phyloP scores from a whole-genome alignment of 257 asterid genomes.

The Fraxinus cuspidata region DNA sequence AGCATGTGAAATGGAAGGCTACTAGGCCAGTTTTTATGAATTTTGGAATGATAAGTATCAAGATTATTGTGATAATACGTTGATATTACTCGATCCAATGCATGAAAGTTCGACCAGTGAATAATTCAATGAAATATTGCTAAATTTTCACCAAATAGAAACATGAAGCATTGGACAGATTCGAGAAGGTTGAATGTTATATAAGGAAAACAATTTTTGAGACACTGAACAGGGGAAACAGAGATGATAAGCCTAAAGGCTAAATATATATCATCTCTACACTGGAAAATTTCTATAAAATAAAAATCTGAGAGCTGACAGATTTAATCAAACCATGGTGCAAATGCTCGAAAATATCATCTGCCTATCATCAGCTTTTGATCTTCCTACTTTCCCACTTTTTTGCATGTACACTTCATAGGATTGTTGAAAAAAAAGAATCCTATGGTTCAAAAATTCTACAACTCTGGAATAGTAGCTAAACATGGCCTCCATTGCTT shows the following conservation, averaged over 20 bases:
- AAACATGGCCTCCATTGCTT: slow-evolving; percentile 58
- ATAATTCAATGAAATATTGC: slow-evolving; percentile 25
- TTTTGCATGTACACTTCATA: neutral
- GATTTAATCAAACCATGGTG: neutral
- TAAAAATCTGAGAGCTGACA: neutral
- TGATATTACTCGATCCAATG: slow-evolving; percentile 22
- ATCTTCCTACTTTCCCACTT: too few species aligned
- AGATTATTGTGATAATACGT: slow-evolving; percentile 19
- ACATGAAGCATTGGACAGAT: neutral
- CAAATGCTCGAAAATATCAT: neutral
- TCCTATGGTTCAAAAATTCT: neutral
- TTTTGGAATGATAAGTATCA: slow-evolving; percentile 14
- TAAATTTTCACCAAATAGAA: slow-evolving; percentile 13
- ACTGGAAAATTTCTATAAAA: too few species aligned
- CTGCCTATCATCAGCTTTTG: too few species aligned
- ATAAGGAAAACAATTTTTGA: neutral
- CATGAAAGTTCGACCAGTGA: slow-evolving; percentile 24
- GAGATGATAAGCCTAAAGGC: neutral
- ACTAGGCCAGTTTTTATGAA: slow-evolving; percentile 14
- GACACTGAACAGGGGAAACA: neutral
- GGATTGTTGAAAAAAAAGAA: slow-evolving; percentile 1
- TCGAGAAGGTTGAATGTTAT: slow-evolving; percentile 2
- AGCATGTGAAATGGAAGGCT: neutral
- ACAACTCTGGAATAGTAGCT: slow-evolving; percentile 51
- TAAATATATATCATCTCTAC: neutral